Base-by-base conservation (phyloP, 2,329 filamentous ascomycete species). In the Hirsutella rhossiliensis region DNA sequence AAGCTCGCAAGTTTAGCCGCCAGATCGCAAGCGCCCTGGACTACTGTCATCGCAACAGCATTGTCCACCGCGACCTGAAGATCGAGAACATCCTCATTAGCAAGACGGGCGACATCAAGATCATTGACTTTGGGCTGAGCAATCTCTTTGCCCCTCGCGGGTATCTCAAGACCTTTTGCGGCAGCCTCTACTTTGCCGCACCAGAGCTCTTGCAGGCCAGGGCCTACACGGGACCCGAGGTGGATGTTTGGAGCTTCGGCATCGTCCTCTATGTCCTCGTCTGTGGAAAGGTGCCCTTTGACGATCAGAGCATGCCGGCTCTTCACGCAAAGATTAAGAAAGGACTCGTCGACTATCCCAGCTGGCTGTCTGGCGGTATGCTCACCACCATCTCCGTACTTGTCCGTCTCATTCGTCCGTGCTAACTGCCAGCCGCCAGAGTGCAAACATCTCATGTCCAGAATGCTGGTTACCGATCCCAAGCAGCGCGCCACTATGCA, bases 61-160 rank as follows among this genome's bases (percentile, higher is more conserved):
- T 98, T 53, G 92, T 97, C 20, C 92, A 98, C 62, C 82, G 92
- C 42, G 92, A 98, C 60, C 67, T 98, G 52, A 98, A 98, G 72
- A 98, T 98, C 53, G 92, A 97, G 64, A 98, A 98, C 60, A 98
- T 98, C 44, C 76, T 98, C 48, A 98, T 98, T 67, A 96, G 88
- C 72, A 97, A 97, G 71, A 96, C 86, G 2, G 92, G 92, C 36
- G 92, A 98, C 60, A 98, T 98, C 65, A 97, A 97, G 62, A 97
- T 98, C 56, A 98, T 98, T 54, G 92, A 98, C 61, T 98, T 98
- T 62, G 92, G 90, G 28, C 72, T 98, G 44, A 97, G 90, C 69
- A 98, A 98, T 57, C 76, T 97, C 5, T 98, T 96, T 63, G 82
- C 87, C 7, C 92, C 92, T 1, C 75, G 82, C 38, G 78, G 76